Conservation (phyloP, 345 rosid genomes). For the Eucalyptus pumila region DNA sequence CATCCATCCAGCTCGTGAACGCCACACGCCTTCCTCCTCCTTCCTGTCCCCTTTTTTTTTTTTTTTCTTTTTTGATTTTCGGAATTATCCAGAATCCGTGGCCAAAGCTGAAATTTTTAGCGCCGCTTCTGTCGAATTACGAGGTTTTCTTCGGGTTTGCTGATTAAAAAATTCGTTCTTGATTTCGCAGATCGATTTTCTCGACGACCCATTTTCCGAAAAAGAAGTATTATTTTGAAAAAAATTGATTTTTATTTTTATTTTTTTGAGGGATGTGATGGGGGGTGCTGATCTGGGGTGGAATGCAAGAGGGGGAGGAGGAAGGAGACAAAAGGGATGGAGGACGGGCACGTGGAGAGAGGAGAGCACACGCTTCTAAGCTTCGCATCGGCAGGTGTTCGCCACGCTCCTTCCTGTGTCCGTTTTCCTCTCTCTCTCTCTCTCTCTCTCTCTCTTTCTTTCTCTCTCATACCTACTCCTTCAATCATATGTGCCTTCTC, state of each 20-base stretch:
- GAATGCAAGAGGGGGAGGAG: neutral
- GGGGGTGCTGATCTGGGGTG: neutral
- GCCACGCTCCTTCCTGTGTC: slow-evolving; percentile 41
- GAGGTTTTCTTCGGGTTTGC: neutral
- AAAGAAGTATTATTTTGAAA: neutral
- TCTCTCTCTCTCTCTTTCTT: neutral
- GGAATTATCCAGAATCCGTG: neutral
- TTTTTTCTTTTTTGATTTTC: neutral
- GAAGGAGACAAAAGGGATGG: neutral
- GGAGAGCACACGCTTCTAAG: slow-evolving; percentile 13
- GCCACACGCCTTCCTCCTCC: neutral
- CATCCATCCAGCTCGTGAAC: neutral
- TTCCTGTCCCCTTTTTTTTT: neutral
- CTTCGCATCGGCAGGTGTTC: slow-evolving; percentile 10
- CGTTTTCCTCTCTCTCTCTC: neutral
- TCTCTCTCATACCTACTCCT: neutral
- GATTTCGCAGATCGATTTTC: neutral
- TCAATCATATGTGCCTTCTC: neutral
- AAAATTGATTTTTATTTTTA: too few species aligned
- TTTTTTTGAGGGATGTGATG: neutral
- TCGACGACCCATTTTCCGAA: neutral
- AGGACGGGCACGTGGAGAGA: slow-evolving; percentile 16
- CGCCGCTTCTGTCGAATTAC: neutral
- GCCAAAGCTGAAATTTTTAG: neutral
- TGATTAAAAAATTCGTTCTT: neutral